Conservation (phyloP, 2,329 filamentous ascomycete genomes). For the Shiraia bambusicola region DNA sequence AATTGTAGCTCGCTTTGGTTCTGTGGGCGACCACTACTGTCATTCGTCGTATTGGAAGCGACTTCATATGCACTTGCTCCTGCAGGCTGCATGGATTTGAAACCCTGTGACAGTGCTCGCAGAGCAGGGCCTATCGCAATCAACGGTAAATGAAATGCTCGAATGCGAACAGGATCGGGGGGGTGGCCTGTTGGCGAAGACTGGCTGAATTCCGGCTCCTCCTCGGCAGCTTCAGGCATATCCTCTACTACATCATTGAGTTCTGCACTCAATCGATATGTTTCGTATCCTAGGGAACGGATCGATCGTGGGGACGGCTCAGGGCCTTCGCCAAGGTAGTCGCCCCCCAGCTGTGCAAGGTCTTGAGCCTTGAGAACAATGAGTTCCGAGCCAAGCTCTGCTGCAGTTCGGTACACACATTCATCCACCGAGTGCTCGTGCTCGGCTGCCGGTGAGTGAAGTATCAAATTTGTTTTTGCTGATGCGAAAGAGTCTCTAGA, state of each 20-base stretch:
- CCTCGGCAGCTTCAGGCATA: conserved; percentile 27
- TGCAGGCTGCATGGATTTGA: conserved; percentile 14
- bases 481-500: conserved; percentile 49
- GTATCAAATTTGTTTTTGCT: conserved; percentile 57
- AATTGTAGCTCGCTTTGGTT: conserved; percentile 35
- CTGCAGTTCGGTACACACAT: conserved; percentile 65
- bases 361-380: conserved; percentile 69
- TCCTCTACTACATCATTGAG: conserved; percentile 29
- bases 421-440: conserved; percentile 58
- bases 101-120: conserved; percentile 20
- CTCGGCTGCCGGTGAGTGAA: conserved; percentile 61
- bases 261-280: conserved; percentile 47
- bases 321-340: conserved; percentile 67
- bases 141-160: conserved; percentile 17
- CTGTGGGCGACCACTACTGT: conserved; percentile 21
- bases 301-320: conserved; percentile 51
- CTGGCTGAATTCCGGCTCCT: conserved; percentile 43
- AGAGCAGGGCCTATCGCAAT: conserved; percentile 20
- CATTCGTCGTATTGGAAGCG: conserved; percentile 11
- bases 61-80: conserved; percentile 11
- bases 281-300: conserved; percentile 57
- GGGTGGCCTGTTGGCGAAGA: conserved; percentile 15
- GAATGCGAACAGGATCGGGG: conserved; percentile 12
- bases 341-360: conserved; percentile 67
- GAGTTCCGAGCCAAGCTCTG: conserved; percentile 64